Evolutionary conservation across 2,329 filamentous ascomycete species (phyloP).

Genomic region (Didymella segeticola): DNA sequence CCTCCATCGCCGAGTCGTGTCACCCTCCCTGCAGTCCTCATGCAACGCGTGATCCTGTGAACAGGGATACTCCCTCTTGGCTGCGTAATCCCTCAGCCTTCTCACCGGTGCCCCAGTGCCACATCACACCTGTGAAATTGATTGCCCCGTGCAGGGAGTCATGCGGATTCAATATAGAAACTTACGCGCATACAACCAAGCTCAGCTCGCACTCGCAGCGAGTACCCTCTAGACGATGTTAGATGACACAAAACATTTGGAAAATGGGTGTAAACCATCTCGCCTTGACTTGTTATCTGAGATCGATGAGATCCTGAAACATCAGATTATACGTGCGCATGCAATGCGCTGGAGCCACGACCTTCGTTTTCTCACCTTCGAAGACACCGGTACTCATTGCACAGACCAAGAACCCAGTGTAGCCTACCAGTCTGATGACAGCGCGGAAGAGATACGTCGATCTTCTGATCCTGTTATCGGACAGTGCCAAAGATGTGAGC

Average conservation of each 20-base stretch:
- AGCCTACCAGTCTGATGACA: neutral
- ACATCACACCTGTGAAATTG: too few relatives aligned
- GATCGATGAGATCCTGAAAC: neutral
- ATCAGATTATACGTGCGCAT: neutral
- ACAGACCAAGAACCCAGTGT: neutral
- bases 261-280: neutral
- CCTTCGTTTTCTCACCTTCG: neutral
- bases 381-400: neutral
- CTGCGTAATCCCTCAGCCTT: too few relatives aligned
- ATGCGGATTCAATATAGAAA: too few relatives aligned
- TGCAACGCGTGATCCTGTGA: too few relatives aligned
- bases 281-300: neutral
- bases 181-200: neutral
- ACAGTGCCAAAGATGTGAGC: neutral
- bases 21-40: too few relatives aligned
- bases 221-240: neutral
- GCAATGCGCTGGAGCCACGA: neutral
- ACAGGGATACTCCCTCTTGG: too few relatives aligned
- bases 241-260: neutral
- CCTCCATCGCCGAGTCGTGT: too few relatives aligned
- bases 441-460: neutral
- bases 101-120: too few relatives aligned
- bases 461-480: neutral
- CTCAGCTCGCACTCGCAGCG: neutral
- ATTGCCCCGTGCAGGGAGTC: too few relatives aligned